Percentiles rank a stretch among this genome's conserved stretches.
These are phyloP conservation scores for Hypseocharis bilobata DNA, from an alignment of 441 rosid species.

Conservation along the genomic window DNA sequence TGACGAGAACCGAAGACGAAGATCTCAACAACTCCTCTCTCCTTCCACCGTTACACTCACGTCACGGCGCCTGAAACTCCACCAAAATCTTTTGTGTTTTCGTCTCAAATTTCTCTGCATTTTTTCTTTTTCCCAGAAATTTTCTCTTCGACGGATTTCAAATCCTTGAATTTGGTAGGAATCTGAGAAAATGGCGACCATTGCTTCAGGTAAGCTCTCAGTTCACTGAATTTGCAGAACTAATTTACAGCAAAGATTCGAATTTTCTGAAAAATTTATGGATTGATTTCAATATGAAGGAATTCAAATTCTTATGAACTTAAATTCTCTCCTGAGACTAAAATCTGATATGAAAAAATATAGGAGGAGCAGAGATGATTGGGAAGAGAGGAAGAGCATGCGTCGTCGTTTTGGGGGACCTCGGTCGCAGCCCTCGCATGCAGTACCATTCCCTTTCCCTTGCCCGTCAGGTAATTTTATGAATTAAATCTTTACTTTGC, in stretches of 20 bases:
- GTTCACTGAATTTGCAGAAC: neutral
- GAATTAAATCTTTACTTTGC: neutral
- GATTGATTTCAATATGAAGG: neutral
- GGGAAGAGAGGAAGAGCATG: constrained; percentile 70
- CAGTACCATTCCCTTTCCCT: constrained; percentile 92
- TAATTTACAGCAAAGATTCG: neutral
- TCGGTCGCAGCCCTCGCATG: constrained; percentile 99
- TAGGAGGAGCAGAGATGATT: constrained; percentile 20
- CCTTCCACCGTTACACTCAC: neutral
- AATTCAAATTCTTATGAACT: neutral
- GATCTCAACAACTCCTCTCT: no score
- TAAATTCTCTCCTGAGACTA: neutral
- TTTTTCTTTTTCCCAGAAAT: neutral
- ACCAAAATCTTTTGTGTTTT: neutral
- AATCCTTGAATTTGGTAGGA: neutral
- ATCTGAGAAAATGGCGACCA: neutral
- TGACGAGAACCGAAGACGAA: no score
- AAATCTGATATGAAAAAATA: neutral
- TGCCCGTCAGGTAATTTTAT: constrained; percentile 45
- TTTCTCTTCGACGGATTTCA: neutral
- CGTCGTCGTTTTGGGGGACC: constrained; percentile 79
- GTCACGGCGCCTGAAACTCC: neutral
- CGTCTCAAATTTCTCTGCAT: neutral
- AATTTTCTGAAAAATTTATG: neutral
- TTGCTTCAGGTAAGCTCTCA: neutral